These are phyloP conservation scores for Xylaria sp. DNA, from an alignment of 2,329 filamentous ascomycete genomes.

Conservation along the genomic window DNA sequence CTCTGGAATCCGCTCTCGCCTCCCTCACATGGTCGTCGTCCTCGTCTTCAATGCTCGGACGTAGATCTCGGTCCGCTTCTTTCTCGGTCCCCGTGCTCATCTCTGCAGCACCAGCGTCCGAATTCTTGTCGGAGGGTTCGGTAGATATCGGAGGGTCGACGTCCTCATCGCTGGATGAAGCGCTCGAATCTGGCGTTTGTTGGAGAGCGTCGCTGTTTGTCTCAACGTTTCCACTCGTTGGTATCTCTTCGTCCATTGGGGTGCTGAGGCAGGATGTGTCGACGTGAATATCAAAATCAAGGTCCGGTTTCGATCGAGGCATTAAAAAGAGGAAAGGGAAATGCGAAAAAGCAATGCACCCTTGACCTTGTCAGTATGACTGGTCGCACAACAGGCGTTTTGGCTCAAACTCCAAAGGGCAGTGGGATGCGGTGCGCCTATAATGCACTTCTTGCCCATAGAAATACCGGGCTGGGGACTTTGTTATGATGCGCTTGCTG, in stretches of 20 bases:
- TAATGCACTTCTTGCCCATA: neutral
- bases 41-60: constrained; percentile 35
- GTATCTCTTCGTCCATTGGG: constrained; percentile 47
- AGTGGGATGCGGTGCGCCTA: neutral
- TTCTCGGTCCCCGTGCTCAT: constrained; percentile 7
- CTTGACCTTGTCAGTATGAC: constrained; percentile 21
- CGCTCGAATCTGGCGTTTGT: neutral
- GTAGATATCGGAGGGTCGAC: neutral
- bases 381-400: constrained; percentile 16
- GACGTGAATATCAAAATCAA: constrained; percentile 56
- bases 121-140: neutral
- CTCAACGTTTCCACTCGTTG: constrained; percentile 29
- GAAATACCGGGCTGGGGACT: neutral
- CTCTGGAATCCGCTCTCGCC: constrained; percentile 18
- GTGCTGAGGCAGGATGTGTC: constrained; percentile 52
- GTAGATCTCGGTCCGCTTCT: constrained; percentile 21
- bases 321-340: constrained; percentile 27
- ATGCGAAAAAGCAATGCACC: constrained; percentile 19
- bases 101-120: constrained; percentile 1
- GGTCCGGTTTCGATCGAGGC: constrained; percentile 41
- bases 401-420: constrained; percentile 7
- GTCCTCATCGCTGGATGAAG: constrained; percentile 6
- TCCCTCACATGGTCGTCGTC: constrained; percentile 19
- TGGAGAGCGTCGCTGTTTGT: constrained; percentile 28
- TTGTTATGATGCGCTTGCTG: constrained; percentile 16